Conservation (phyloP, 495 filamentous ascomycete genomes). For the Bathelium albidoporum region DNA sequence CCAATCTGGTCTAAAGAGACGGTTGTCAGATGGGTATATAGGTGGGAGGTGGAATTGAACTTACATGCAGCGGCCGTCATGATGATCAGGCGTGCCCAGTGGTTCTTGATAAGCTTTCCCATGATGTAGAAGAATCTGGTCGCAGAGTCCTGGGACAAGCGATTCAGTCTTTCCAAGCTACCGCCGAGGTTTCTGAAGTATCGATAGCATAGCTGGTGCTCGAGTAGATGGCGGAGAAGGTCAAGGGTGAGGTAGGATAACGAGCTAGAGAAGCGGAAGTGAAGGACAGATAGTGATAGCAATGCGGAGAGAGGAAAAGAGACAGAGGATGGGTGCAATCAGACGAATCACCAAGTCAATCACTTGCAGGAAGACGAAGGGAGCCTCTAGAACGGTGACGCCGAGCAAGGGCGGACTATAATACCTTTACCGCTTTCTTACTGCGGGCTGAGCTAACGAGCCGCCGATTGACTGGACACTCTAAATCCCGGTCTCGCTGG, state of each 20-base stretch:
- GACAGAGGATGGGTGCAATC: not conserved
- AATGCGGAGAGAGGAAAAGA: not conserved
- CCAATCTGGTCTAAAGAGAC: slow-evolving; percentile 63
- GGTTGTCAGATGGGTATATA: slow-evolving; percentile 25
- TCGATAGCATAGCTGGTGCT: not conserved
- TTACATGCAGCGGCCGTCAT: slow-evolving; percentile 74
- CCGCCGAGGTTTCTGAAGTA: not conserved
- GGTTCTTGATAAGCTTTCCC: slow-evolving; percentile 98
- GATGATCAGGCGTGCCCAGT: slow-evolving; percentile 90
- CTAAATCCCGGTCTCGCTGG: not conserved
- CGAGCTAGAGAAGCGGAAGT: not conserved
- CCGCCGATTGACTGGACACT: not conserved
- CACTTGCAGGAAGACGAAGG: not conserved
- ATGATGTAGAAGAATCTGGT: slow-evolving; percentile 42
- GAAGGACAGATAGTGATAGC: not conserved
- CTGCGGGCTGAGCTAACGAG: not conserved
- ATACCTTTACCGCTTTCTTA: not conserved
- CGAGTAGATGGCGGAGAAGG: not conserved
- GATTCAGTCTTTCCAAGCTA: not conserved
- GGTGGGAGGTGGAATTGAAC: slow-evolving; percentile 27
- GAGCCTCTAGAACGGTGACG: slow-evolving; percentile 2
- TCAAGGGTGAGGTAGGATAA: not conserved
- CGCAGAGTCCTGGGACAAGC: not conserved
- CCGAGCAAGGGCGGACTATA: slow-evolving; percentile 5
- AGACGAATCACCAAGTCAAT: slow-evolving; percentile 2